phyloP scores from a whole-genome alignment of 495 filamentous ascomycete genomes.

The Hypoxylon lienhwacheense region DNA sequence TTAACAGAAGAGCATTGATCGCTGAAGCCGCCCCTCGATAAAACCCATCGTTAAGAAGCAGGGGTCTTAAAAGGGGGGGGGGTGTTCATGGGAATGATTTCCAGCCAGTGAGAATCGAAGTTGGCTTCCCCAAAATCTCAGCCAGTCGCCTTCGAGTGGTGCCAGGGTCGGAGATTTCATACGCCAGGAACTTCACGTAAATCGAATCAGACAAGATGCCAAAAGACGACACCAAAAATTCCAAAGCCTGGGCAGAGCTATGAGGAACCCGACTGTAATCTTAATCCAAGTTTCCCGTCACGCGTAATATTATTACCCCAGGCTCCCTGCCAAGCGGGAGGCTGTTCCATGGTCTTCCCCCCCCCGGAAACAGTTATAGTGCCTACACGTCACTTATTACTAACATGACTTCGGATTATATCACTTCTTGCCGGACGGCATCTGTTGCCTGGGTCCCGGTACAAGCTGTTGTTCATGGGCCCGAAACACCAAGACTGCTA shows the following conservation, averaged over 20 bases:
- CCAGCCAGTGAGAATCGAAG: slow-evolving; percentile 30
- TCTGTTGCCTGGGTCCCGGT: slow-evolving; percentile 22
- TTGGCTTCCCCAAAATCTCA: slow-evolving; percentile 26
- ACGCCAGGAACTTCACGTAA: slow-evolving; percentile 26
- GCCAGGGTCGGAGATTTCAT: slow-evolving; percentile 33
- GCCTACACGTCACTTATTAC: slow-evolving; percentile 28
- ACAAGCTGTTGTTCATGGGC: slow-evolving; percentile 7
- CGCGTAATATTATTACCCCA: slow-evolving; percentile 28
- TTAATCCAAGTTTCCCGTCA: slow-evolving; percentile 24
- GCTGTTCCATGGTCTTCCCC: slow-evolving; percentile 25
- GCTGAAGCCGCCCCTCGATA: slow-evolving; percentile 31
- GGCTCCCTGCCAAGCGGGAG: slow-evolving; percentile 21
- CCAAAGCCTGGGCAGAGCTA: slow-evolving; percentile 12
- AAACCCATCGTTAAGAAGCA: slow-evolving; percentile 19
- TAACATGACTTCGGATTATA: slow-evolving; percentile 33
- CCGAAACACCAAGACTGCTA: slow-evolving; percentile 25
- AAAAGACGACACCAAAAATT: slow-evolving; percentile 18
- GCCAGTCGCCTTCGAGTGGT: slow-evolving; percentile 27
- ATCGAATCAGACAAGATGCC: slow-evolving; percentile 24
- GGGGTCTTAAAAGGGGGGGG: slow-evolving; percentile 19
- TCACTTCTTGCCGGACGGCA: slow-evolving; percentile 30
- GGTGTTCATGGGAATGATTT: slow-evolving; percentile 25
- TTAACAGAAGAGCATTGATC: slow-evolving; percentile 26
- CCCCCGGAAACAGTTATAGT: slow-evolving; percentile 10
- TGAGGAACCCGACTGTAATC: slow-evolving; percentile 12